phyloP scores from a whole-genome alignment of 495 filamentous ascomycete species.

The Neurospora sp. region DNA sequence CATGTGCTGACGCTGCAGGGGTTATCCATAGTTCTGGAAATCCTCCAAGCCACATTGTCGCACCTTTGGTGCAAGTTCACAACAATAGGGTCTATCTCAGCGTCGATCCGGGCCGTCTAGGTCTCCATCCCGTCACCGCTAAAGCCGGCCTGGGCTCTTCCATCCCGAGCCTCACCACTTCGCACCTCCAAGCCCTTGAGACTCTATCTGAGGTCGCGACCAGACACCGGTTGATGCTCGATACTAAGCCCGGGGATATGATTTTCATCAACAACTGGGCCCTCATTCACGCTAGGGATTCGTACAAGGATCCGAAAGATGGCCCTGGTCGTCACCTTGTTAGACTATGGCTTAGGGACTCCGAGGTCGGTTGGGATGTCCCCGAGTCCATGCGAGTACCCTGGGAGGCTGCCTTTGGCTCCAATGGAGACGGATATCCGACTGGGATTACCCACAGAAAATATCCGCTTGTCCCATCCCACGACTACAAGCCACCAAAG shows the following conservation, averaged over 20 bases:
- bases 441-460: conserved; percentile 12
- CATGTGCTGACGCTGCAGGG: background rate
- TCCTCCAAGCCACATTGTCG: conserved; percentile 22
- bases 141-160: conserved; percentile 1
- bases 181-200: conserved; percentile 28
- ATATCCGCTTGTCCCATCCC: conserved; percentile 27
- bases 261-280: conserved; percentile 54
- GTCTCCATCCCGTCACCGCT: conserved; percentile 25
- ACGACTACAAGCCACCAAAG: conserved; percentile 31
- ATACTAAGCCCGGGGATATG: conserved; percentile 48
- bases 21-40: conserved; percentile 23
- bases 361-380: conserved; percentile 28
- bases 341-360: conserved; percentile 41
- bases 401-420: conserved; percentile 35
- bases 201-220: conserved; percentile 22
- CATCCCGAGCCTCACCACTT: conserved; percentile 22
- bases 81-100: conserved; percentile 25
- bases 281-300: conserved; percentile 46
- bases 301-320: conserved; percentile 29
- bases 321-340: conserved; percentile 35
- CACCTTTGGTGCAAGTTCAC: conserved; percentile 28
- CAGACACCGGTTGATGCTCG: conserved; percentile 27
- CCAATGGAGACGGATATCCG: conserved; percentile 7
- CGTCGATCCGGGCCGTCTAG: conserved; percentile 34
- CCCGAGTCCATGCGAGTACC: conserved; percentile 31